Base-by-base conservation (phyloP, 768 basidiomycete species). In the Cystofilobasidium capitatum region DNA sequence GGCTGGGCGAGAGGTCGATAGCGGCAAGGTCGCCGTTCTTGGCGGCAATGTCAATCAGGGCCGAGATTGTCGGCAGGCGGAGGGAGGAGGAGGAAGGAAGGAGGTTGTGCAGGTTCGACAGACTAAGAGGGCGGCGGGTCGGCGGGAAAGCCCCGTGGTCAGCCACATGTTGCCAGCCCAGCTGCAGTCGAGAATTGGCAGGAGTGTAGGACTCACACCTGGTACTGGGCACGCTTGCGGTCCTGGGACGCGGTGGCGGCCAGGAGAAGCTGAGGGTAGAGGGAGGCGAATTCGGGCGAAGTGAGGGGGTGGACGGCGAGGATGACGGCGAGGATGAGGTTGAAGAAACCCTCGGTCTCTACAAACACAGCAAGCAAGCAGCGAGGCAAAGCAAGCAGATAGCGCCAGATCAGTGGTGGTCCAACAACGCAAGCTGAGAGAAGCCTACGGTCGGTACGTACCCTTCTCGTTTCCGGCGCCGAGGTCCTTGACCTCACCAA, bases 271-370 rank as follows among this genome's bases (percentile, higher is more conserved):
- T 78, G 74, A 20, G 65, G 65, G 65, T 66, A 66, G 24, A 47
- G 40, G 36, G 45, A 14, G 24, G 65, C 65, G 36, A 66, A 66
- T 36, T 66, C 65, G 36, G 58, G 2, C n/a, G 65, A 66, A 33
- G 58, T 33, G 42, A 66, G 58, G 9, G 83, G 77, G 77, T 83
- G 86, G 31, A 88, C 78, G 13, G 81, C 76, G 70, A 88, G 81
- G 44, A 89, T 74, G 78, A 90, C 88, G 3, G 88, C 82, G 73
- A 83, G 86, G 49, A 91, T 75, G 39, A 91, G 81, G 76, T 90
- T 90, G 81, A 89, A 91, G 77, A 90, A 91, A 24, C 89, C 89
- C 78, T 91, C 88, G 70, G 85, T 84, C 78, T 91, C 87, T 88
- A 75, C 37, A 2, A n/a, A n/a, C 3, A 31, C 22, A n/a, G n/a